Percentiles rank a stretch among this genome's conserved stretches.
phyloP scores from a whole-genome alignment of 345 rosid genomes.

The Microthlaspi erraticum region DNA sequence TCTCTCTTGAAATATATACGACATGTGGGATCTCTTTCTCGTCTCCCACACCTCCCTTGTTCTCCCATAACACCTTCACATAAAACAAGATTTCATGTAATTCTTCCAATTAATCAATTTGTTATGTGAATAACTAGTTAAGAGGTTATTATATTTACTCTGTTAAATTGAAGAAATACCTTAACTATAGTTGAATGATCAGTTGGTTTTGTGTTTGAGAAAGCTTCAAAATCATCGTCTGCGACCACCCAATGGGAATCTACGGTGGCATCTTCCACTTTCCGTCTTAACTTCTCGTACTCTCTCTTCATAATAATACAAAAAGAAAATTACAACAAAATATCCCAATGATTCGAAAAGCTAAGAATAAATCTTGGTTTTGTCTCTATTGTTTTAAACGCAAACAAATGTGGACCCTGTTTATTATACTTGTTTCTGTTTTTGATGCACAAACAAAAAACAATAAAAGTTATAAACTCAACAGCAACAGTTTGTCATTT shows the following conservation, averaged over 20 bases:
- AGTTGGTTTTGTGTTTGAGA: conserved; percentile 43
- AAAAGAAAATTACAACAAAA: conserved; percentile 1
- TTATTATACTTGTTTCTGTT: too few relatives aligned
- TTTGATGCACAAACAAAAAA: too few relatives aligned
- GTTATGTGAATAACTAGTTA: background rate
- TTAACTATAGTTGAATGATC: conserved; percentile 66
- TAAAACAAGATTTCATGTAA: background rate
- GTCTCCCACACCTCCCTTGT: conserved; percentile 43
- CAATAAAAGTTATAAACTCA: too few relatives aligned
- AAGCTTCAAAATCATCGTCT: conserved; percentile 50
- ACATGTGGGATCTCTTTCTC: conserved; percentile 58
- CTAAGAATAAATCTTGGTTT: too few relatives aligned
- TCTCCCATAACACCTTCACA: conserved; percentile 61
- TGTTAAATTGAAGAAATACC: conserved; percentile 46
- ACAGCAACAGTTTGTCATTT: background rate
- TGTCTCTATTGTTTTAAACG: too few relatives aligned
- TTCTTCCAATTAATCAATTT: background rate
- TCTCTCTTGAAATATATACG: conserved; percentile 72
- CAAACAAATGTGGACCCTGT: too few relatives aligned
- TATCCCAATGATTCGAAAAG: background rate
- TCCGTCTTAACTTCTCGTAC: conserved; percentile 53
- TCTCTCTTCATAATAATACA: conserved; percentile 44
- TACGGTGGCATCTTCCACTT: conserved; percentile 50
- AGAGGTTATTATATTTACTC: background rate
- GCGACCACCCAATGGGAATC: conserved; percentile 27